Base-by-base conservation (phyloP, 306 rosid genomes). In the Begonia masoniana region DNA sequence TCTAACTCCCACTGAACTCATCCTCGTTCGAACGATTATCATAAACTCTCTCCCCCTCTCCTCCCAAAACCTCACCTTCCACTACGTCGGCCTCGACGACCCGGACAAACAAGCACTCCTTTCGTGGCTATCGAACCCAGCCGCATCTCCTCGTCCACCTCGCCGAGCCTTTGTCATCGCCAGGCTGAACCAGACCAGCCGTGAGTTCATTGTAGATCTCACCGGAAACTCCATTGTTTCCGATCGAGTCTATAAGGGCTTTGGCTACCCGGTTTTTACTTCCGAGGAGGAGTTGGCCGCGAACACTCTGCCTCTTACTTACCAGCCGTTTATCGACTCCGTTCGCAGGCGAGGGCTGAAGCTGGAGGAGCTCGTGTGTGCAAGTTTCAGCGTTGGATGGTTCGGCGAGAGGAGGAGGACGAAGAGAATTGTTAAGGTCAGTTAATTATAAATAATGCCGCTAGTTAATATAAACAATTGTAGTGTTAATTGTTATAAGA, bases 81-180 rank as follows among this genome's bases (percentile, higher is more conserved):
- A 77, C 2, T 79, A 83, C 56, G 66, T 77, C 2, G 87, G 75
- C 12, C 59, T 83, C 11, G 82, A 78, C 53, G 84, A 83, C 11
- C 84, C 87, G 0, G 52, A 75, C 58, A 80, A 83, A 51, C 13
- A 62, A 21, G 6, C 60, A 2, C 46, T 77, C 55, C 68, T 72
- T 9, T 57, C 75, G 70, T 79, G 84, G 87, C 56, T 59, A 7
- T 76, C 77, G 48, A 47, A 51, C 4, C 35, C 67, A 47, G 48
- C 68, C 46, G 4, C 42, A 45, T 24, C 10, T 10, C 31, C 15
- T 0, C 59, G 6, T 3, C 78, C 64, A 10, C 75, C 81, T 2
- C 82, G 85, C 12, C 81, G 74, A 10, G 82, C 77, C 59, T 60
- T 56, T 2, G 79, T 76, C 41, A 52, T 66, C n/a, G 70, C 65